Evolutionary conservation across 2,329 filamentous ascomycete species (phyloP).

Genomic region (Epichloe typhina): DNA sequence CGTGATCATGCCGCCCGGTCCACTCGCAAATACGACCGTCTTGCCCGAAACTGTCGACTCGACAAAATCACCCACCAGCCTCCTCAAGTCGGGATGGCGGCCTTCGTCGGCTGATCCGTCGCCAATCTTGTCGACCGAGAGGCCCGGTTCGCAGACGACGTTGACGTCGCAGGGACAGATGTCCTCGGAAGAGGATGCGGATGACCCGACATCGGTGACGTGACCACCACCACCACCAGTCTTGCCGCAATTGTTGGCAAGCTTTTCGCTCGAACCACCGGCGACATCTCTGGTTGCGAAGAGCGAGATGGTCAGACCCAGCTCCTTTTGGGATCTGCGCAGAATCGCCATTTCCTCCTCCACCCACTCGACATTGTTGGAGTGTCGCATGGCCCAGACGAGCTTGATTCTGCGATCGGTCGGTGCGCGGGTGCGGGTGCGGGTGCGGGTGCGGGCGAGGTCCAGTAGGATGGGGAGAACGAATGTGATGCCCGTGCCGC

Average conservation of each 20-base stretch:
- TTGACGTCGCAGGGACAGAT: slow-evolving; percentile 14
- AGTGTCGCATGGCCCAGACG: slow-evolving; percentile 50
- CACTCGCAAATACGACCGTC: slow-evolving; percentile 46
- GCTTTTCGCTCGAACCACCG: slow-evolving; percentile 8
- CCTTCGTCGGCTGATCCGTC: slow-evolving; percentile 16
- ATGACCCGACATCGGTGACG: slow-evolving; percentile 9
- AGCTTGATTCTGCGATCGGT: slow-evolving; percentile 39
- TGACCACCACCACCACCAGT: slow-evolving; percentile 5
- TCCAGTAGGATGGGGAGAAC: slow-evolving; percentile 24
- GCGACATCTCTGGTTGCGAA: slow-evolving; percentile 43
- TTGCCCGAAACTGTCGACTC: slow-evolving; percentile 31
- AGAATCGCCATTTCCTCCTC: slow-evolving; percentile 40
- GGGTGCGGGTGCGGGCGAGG: slow-evolving; percentile 25
- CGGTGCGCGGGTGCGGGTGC: slow-evolving; percentile 24
- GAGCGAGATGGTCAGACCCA: slow-evolving; percentile 39
- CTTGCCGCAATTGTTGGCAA: slow-evolving; percentile 4
- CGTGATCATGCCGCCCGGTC: slow-evolving; percentile 46
- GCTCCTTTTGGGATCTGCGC: slow-evolving; percentile 20
- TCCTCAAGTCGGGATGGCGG: slow-evolving; percentile 31
- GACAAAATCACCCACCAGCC: slow-evolving; percentile 36
- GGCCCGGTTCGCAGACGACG: slow-evolving; percentile 5
- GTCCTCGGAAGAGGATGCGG: slow-evolving; percentile 12
- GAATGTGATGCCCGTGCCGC: slow-evolving; percentile 27
- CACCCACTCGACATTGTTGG: slow-evolving; percentile 44
- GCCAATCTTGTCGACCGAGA: slow-evolving; percentile 18